phyloP scores from a whole-genome alignment of 352 stramenopile species.

The Phytophthora meadii region DNA sequence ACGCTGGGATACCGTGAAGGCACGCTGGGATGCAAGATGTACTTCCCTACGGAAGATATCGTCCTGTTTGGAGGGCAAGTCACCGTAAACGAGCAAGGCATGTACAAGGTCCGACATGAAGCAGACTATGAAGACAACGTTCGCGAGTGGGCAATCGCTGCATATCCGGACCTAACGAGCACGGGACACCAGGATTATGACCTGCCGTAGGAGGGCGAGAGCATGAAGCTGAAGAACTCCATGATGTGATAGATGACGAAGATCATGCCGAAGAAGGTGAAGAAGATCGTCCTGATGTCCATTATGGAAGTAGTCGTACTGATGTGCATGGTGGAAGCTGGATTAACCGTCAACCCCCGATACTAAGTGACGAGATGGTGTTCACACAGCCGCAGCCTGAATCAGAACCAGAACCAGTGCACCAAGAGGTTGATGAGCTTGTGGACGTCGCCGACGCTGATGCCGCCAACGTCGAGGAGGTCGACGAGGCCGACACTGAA shows the following conservation, averaged over 20 bases:
- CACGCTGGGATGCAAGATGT: not conserved
- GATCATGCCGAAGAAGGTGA: not conserved
- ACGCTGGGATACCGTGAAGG: not conserved
- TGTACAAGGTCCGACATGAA: slow-evolving; percentile 2
- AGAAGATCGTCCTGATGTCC: not conserved
- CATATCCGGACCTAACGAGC: no score
- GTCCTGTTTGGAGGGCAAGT: slow-evolving; percentile 3
- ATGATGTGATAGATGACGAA: not conserved
- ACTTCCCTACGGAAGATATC: not conserved
- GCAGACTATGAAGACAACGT: not conserved
- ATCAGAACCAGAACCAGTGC: no score
- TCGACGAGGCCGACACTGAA: no score
- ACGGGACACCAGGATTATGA: slow-evolving; percentile 7
- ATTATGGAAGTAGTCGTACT: no score
- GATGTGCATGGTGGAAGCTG: no score
- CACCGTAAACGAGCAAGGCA: slow-evolving; percentile 1
- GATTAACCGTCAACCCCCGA: slow-evolving; percentile 1
- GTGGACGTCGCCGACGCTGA: no score
- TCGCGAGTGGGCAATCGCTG: not conserved
- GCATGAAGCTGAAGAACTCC: not conserved
- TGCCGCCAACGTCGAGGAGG: no score
- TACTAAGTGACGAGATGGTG: no score
- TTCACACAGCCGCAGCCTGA: no score
- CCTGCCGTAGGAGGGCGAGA: slow-evolving; percentile 5
- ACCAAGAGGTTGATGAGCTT: no score